Evolutionary conservation across 2,329 filamentous ascomycete species (phyloP), one percentile per base, ranked within the genome.

Genomic region (Zasmidium citrigriseum): DNA sequence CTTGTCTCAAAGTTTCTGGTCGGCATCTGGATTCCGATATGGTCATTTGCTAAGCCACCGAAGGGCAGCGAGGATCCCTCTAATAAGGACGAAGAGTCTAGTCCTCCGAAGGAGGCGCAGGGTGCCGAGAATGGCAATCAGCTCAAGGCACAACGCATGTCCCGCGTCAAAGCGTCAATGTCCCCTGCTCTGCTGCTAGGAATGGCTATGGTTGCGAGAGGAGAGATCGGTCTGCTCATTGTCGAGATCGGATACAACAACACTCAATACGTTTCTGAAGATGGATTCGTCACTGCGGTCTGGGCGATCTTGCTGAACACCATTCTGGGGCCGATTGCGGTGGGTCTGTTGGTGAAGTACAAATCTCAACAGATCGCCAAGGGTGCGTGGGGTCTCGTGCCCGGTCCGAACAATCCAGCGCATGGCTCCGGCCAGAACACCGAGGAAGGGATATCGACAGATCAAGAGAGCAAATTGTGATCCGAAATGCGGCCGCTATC

Each of bases 241-340:
- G 67, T 70, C 9, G 63, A 70, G 47, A 69, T 71, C 22, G 69
- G 64, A 0, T 70, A 70, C 46, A 70, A 68, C 57, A 68, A 67
- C 21, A 70, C 67, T 1, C 54, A 61, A 4, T 70, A 71, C 48
- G 67, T 68, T 1, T 64, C 60, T 18, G 56, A 65, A 5, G 61
- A 62, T 18, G 67, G 64, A 1, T 70, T 68, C 25, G 59, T 68
- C 46, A 69, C 66, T 12, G 64, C 64, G 2, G 64, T 70, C 14
- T 76, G 73, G 83, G 82, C 81, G 2, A 83, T 85, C 9, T 73
- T 83, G 1, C 69, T 85, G 1, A 84, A 82, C 64, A 85, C 82
- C 0, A 73, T 84, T n/a, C 59, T 82, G 10, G 82, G 82, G 0
- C 82, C 83, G 1, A 66, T 85, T 0, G 72, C 72, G n/a, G 79